Evolutionary conservation across 2,329 filamentous ascomycete genomes (phyloP).

Genomic region (Lasiodiplodia theobromae): DNA sequence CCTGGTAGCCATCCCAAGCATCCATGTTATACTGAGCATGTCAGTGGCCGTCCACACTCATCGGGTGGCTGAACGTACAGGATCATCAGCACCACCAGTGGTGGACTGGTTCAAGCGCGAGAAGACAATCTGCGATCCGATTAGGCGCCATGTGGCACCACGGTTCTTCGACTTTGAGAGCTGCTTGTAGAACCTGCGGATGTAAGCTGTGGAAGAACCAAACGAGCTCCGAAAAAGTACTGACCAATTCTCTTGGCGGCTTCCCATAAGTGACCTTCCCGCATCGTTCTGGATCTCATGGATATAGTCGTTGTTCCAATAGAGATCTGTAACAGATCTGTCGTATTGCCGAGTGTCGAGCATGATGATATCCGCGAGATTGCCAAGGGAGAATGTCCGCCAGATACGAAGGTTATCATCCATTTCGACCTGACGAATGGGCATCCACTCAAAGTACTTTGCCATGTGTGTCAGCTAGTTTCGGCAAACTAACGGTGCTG

Average conservation of each 20-base stretch:
- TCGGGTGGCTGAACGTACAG: constrained; percentile 29
- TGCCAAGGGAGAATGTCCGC: constrained; percentile 52
- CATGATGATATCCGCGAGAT: constrained; percentile 52
- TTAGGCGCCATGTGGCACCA: constrained; percentile 73
- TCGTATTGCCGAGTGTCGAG: constrained; percentile 54
- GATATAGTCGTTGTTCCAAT: constrained; percentile 69
- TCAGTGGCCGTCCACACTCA: constrained; percentile 33
- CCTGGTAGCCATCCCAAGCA: constrained; percentile 70
- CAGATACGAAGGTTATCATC: constrained; percentile 51
- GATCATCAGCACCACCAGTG: constrained; percentile 52
- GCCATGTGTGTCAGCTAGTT: constrained; percentile 18
- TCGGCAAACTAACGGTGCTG: not conserved
- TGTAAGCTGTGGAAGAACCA: not conserved
- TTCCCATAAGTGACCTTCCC: constrained; percentile 73
- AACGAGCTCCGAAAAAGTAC: not conserved
- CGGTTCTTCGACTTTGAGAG: constrained; percentile 57
- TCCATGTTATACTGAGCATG: constrained; percentile 58
- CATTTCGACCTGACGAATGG: constrained; percentile 46
- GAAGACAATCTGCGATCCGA: constrained; percentile 76
- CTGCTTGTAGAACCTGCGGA: constrained; percentile 45
- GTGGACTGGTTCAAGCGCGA: constrained; percentile 61
- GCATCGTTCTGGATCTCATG: constrained; percentile 70
- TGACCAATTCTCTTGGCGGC: constrained; percentile 73
- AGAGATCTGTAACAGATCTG: constrained; percentile 52
- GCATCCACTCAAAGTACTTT: constrained; percentile 54